Conservation (phyloP, 108 stramenopile species). For the Nitzschia inconspicua region DNA sequence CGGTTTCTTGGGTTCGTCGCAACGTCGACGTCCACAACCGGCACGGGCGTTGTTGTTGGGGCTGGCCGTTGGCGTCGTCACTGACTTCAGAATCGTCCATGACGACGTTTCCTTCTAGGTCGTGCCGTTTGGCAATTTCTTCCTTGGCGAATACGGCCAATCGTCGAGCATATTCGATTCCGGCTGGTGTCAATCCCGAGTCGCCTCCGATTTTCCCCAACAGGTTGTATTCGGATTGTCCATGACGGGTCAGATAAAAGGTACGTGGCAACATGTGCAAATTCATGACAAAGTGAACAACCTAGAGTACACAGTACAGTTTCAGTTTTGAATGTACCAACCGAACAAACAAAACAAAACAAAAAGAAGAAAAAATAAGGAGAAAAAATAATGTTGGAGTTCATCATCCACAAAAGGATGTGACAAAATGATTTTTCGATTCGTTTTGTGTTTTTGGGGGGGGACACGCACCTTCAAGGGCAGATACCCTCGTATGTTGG, state of each 20-base stretch:
- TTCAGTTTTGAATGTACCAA: neutral
- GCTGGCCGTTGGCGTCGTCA: neutral
- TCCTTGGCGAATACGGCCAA: conserved; percentile 88
- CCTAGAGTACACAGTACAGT: conserved; percentile 27
- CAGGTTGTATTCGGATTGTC: conserved; percentile 97
- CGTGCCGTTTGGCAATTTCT: conserved; percentile 47
- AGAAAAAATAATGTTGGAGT: neutral
- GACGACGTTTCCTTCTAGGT: neutral
- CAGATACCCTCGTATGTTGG: conserved; percentile 83
- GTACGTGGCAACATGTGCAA: conserved; percentile 83
- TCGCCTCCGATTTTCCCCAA: conserved; percentile 98
- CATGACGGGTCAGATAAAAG: conserved; percentile 97
- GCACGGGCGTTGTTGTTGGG: conserved; percentile 51
- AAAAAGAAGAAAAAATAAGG: conserved; percentile 4
- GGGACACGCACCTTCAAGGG: conserved; percentile 59
- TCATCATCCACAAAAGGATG: neutral
- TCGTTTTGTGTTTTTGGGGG: neutral
- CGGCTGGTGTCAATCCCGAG: conserved; percentile 87
- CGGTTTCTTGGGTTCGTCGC: conserved; percentile 94
- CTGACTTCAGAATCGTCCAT: neutral
- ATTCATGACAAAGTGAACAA: conserved; percentile 94
- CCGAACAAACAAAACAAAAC: neutral
- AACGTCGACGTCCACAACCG: conserved; percentile 96
- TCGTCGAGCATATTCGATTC: conserved; percentile 86
- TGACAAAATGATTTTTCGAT: neutral